phyloP scores from a whole-genome alignment of 2,329 filamentous ascomycete species.

The Sarocladium oryzae region DNA sequence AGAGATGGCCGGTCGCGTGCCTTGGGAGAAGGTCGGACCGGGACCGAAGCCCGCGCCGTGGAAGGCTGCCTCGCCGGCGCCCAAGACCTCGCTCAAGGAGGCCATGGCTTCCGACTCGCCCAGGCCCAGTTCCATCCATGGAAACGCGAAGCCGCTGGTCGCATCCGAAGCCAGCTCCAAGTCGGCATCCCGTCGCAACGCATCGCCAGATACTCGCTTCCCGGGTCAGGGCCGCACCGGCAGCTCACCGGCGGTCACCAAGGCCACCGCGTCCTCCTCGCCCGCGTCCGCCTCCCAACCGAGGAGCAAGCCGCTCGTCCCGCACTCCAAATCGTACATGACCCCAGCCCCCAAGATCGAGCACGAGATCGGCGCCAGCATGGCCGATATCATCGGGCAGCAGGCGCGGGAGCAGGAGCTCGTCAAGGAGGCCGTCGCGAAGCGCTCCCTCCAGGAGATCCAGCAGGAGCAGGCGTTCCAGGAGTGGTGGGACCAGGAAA shows the following conservation, averaged over 20 bases:
- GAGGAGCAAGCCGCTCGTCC: conserved; percentile 38
- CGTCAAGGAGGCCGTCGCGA: conserved; percentile 77
- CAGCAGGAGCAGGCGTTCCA: conserved; percentile 96
- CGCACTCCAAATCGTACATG: conserved; percentile 57
- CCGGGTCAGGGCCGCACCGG: conserved; percentile 45
- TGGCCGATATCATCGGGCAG: conserved; percentile 83
- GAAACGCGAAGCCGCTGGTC: conserved; percentile 35
- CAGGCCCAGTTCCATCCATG: conserved; percentile 19
- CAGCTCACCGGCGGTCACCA: conserved; percentile 22
- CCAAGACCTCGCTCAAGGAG: conserved; percentile 46
- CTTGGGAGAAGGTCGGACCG: conserved; percentile 37
- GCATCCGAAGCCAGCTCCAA: conserved; percentile 34
- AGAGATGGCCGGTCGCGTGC: conserved; percentile 24
- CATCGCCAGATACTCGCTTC: conserved; percentile 58
- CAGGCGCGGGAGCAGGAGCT: conserved; percentile 79
- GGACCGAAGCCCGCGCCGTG: conserved; percentile 52
- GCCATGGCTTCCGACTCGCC: conserved; percentile 29
- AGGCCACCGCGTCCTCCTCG: background rate
- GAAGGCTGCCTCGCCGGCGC: conserved; percentile 49
- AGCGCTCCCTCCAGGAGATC: conserved; percentile 86
- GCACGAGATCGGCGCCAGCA: conserved; percentile 55
- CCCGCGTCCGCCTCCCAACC: conserved; percentile 21
- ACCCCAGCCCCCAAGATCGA: conserved; percentile 53
- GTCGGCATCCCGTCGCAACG: conserved; percentile 39
- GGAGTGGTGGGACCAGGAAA: conserved; percentile 92